A percentile compares a stretch with the other conserved stretches of the same genome.
phyloP scores from a whole-genome alignment of 441 rosid genomes.

The Populus hybrid region DNA sequence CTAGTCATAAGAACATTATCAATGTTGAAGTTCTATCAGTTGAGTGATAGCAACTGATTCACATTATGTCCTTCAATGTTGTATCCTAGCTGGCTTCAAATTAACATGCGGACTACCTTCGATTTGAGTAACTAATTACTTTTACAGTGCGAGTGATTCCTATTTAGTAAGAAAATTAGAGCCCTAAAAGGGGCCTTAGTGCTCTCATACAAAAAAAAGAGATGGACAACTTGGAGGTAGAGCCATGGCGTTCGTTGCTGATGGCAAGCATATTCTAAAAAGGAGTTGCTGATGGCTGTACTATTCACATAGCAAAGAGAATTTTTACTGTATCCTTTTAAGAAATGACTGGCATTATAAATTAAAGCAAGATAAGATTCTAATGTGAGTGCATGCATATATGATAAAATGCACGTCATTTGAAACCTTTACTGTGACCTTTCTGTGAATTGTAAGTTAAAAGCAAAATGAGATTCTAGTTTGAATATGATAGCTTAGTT shows the following conservation, averaged over 20 bases:
- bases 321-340: neutral
- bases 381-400: constrained; percentile 13
- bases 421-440: constrained; percentile 1
- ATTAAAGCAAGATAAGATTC: constrained; percentile 30
- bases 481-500: constrained; percentile 14
- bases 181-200: constrained; percentile 9
- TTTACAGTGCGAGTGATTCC: neutral
- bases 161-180: constrained; percentile 6
- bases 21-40: neutral
- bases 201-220: constrained; percentile 1
- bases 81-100: constrained; percentile 9
- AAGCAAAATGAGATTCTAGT: constrained; percentile 30
- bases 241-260: constrained; percentile 8
- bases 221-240: constrained; percentile 5
- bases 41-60: neutral
- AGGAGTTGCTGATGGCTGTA: neutral
- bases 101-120: neutral
- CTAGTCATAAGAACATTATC: neutral
- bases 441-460: constrained; percentile 23
- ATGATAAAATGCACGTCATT: constrained; percentile 20
- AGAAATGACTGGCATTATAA: constrained; percentile 14
- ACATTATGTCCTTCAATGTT: neutral
- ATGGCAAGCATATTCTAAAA: constrained; percentile 11
- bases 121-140: neutral
- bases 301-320: neutral